A percentile compares a stretch with the other conserved stretches of the same genome.
Evolutionary conservation across 1,139 yeast genomes (phyloP).

Genomic region (Waltiozyma sp.): DNA sequence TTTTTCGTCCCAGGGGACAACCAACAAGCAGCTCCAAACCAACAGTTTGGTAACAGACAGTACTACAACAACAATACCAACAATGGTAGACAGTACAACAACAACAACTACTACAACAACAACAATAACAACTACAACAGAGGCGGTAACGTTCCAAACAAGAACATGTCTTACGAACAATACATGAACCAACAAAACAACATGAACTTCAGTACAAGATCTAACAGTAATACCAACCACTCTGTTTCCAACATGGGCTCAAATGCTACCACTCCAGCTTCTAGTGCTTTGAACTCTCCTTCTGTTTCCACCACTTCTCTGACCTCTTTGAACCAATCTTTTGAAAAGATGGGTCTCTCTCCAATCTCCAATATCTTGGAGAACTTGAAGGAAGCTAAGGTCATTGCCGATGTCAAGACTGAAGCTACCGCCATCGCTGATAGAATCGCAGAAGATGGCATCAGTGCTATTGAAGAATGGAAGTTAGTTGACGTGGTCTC

Average conservation of each 20-base stretch:
- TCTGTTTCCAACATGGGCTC: conserved; percentile 6
- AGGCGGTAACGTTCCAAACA: conserved; percentile 11
- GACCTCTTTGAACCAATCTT: conserved; percentile 57
- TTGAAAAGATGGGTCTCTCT: conserved; percentile 52
- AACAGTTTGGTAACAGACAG: conserved; percentile 2
- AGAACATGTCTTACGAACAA: conserved; percentile 17
- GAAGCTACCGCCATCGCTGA: conserved; percentile 49
- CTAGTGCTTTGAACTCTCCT: conserved; percentile 16
- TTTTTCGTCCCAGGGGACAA: conserved; percentile 11
- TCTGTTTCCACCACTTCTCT: conserved; percentile 46
- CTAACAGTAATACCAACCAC: conserved; percentile 5
- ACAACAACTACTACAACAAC: conserved; percentile 2
- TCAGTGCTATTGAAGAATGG: conserved; percentile 51
- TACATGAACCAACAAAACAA: conserved; percentile 11
- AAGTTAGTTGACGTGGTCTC: conserved; percentile 49
- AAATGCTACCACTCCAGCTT: conserved; percentile 17
- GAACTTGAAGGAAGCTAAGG: conserved; percentile 43
- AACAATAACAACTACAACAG: conserved; percentile 5
- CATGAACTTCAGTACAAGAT: conserved; percentile 7
- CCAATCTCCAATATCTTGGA: conserved; percentile 57
- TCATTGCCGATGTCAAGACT: conserved; percentile 54
- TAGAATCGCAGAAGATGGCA: conserved; percentile 34
- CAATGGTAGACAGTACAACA: conserved; percentile 1
- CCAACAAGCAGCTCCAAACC: conserved; percentile 1
- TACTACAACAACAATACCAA: conserved; percentile 3